Conservation (phyloP, 1,139 yeast species). For the Eremothecium cymbalariae region DNA sequence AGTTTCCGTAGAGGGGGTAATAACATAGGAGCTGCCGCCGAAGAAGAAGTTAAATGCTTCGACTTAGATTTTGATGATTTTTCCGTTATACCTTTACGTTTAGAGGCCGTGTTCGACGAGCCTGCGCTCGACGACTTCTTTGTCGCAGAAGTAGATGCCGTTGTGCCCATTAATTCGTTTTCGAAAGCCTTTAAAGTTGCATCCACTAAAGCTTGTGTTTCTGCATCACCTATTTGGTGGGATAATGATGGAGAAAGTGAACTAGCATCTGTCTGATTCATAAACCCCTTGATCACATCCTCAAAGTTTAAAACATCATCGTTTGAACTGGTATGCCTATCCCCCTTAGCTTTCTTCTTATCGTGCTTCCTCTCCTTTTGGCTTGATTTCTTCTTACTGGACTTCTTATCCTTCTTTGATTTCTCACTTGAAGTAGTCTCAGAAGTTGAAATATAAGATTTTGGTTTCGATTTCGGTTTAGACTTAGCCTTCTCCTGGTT, state of each 20-base stretch:
- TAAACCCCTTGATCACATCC: constrained; percentile 29
- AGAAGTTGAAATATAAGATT: no score
- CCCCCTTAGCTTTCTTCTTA: constrained; percentile 9
- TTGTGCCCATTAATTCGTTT: constrained; percentile 20
- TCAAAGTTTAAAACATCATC: constrained; percentile 22
- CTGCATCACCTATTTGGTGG: constrained; percentile 18
- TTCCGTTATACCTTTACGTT: constrained; percentile 7
- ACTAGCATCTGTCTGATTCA: constrained; percentile 17
- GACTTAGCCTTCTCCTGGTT: constrained; percentile 17
- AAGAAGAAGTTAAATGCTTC: no score
- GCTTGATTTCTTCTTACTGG: constrained; percentile 10
- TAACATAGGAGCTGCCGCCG: constrained; percentile 2
- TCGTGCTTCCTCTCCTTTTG: constrained; percentile 9
- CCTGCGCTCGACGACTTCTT: constrained; percentile 11
- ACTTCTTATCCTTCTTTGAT: constrained; percentile 12
- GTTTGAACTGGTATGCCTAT: constrained; percentile 4
- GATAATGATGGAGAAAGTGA: neutral
- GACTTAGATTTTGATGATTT: constrained; percentile 9
- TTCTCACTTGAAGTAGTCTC: constrained; percentile 11
- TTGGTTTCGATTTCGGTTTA: constrained; percentile 15
- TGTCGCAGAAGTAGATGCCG: constrained; percentile 9
- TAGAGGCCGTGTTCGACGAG: constrained; percentile 6
- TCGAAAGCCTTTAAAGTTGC: constrained; percentile 31
- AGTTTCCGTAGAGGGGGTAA: constrained; percentile 4
- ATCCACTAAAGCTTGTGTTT: constrained; percentile 30